Conservation (phyloP, 768 basidiomycete species). For the Auriculariales sp. region DNA sequence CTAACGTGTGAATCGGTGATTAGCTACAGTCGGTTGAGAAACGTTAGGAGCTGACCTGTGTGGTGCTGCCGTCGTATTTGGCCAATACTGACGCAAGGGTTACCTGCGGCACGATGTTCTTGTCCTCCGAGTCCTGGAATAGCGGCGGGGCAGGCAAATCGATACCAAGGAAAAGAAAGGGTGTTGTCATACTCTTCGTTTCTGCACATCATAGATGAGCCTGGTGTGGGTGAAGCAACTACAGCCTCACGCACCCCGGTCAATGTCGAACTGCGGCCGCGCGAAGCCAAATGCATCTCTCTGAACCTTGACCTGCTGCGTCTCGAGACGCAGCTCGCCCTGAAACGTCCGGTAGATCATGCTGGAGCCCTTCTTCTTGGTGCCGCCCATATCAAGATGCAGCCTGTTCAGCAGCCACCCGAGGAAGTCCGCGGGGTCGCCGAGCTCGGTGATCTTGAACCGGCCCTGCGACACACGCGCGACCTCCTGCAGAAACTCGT, state of each 20-base stretch:
- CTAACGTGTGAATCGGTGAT: conserved; percentile 22
- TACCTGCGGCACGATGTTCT: conserved; percentile 98
- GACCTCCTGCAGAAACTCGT: conserved; percentile 96
- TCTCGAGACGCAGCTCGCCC: conserved; percentile 84
- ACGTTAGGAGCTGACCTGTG: conserved; percentile 42
- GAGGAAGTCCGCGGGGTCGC: conserved; percentile 92
- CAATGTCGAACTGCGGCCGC: conserved; percentile 87
- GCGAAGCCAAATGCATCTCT: conserved; percentile 59
- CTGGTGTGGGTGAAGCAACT: conserved; percentile 3
- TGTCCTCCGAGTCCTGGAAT: conserved; percentile 91
- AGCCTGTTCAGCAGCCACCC: conserved; percentile 90
- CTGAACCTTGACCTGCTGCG: conserved; percentile 82
- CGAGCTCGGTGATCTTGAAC: conserved; percentile 86
- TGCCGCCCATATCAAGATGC: conserved; percentile 88
- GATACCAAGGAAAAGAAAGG: conserved; percentile 90
- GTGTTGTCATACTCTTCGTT: conserved; percentile 70
- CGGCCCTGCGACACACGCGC: conserved; percentile 77
- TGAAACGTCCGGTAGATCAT: conserved; percentile 90
- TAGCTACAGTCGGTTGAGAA: neutral
- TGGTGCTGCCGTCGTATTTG: conserved; percentile 87
- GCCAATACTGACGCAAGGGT: conserved; percentile 77
- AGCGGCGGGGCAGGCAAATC: conserved; percentile 96
- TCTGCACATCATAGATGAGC: conserved; percentile 31
- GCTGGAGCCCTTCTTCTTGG: conserved; percentile 82
- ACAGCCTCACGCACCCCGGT: conserved; percentile 54